These are phyloP conservation scores for Zygosaccharomyces pseudobailii DNA, from an alignment of 1,139 yeast genomes.

Conservation along the genomic window DNA sequence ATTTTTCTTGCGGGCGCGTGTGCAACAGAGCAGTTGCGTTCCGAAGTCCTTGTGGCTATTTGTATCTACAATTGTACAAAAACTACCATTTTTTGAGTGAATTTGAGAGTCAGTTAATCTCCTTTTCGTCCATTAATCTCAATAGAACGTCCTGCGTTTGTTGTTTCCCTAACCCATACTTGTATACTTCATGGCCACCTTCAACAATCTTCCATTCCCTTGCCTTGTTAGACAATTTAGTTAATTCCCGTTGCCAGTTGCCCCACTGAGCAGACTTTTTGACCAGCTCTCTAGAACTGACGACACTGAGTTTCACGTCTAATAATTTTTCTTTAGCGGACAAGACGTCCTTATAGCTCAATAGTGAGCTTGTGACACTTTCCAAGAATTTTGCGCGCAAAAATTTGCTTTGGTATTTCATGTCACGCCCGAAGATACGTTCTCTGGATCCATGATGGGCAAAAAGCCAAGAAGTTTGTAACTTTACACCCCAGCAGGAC, in stretches of 20 bases:
- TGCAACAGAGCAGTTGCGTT: neutral
- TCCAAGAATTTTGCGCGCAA: constrained; percentile 70
- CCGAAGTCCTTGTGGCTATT: neutral
- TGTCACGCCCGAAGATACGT: constrained; percentile 62
- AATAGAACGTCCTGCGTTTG: constrained; percentile 50
- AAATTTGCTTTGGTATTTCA: constrained; percentile 56
- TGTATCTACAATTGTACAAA: constrained; percentile 4
- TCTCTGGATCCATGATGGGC: constrained; percentile 51
- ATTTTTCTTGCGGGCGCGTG: neutral
- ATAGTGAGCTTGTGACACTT: constrained; percentile 60
- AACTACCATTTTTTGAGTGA: neutral
- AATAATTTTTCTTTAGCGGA: constrained; percentile 48
- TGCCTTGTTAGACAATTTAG: constrained; percentile 49
- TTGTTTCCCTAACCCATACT: constrained; percentile 47
- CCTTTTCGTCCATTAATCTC: constrained; percentile 38
- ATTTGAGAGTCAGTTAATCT: constrained; percentile 12
- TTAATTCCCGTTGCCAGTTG: constrained; percentile 71
- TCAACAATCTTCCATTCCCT: constrained; percentile 74
- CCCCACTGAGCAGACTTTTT: constrained; percentile 70
- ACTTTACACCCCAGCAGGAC: constrained; percentile 58
- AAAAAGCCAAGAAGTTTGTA: constrained; percentile 43
- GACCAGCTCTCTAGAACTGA: constrained; percentile 64
- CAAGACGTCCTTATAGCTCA: constrained; percentile 61
- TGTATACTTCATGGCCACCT: constrained; percentile 66
- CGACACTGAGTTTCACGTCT: constrained; percentile 59